Conservation (phyloP, 768 basidiomycete species). For the Pisolithus tinctorius region DNA sequence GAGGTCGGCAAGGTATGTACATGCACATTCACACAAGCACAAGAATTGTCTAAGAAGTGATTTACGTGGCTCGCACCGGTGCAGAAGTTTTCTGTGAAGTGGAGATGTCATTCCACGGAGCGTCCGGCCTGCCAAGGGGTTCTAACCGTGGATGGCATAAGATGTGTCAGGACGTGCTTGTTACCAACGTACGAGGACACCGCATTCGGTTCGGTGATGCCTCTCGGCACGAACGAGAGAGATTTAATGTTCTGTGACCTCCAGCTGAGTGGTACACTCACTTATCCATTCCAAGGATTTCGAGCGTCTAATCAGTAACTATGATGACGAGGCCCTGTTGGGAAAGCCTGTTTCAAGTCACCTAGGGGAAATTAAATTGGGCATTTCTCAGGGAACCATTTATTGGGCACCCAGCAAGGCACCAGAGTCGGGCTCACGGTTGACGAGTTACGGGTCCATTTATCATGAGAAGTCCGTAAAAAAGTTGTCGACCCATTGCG, state of each 20-base stretch:
- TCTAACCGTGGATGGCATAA: conserved; percentile 8
- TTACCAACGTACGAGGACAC: accelerated
- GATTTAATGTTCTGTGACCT: conserved; percentile 13
- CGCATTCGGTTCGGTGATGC: background rate
- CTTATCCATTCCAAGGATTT: background rate
- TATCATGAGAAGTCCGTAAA: conserved; percentile 14
- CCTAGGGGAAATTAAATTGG: conserved; percentile 11
- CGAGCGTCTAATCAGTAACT: background rate
- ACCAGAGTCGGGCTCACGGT: accelerated
- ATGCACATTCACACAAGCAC: background rate
- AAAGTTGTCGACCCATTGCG: conserved; percentile 14
- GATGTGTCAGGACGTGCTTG: background rate
- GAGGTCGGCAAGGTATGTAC: conserved; percentile 15
- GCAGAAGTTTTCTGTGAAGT: conserved; percentile 10
- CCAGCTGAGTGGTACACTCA: conserved; percentile 11
- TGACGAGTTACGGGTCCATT: background rate
- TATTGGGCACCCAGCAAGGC: too few species aligned
- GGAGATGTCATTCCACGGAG: conserved; percentile 4
- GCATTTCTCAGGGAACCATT: background rate
- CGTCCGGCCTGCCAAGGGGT: background rate
- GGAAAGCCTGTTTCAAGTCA: conserved; percentile 1
- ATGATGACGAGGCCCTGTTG: conserved; percentile 17
- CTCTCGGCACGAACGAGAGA: background rate
- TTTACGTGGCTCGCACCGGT: background rate
- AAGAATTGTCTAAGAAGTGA: background rate